Evolutionary conservation across 768 basidiomycete genomes (phyloP), one percentile per base, ranked within the genome.

Genomic region (Mycena belliarum): DNA sequence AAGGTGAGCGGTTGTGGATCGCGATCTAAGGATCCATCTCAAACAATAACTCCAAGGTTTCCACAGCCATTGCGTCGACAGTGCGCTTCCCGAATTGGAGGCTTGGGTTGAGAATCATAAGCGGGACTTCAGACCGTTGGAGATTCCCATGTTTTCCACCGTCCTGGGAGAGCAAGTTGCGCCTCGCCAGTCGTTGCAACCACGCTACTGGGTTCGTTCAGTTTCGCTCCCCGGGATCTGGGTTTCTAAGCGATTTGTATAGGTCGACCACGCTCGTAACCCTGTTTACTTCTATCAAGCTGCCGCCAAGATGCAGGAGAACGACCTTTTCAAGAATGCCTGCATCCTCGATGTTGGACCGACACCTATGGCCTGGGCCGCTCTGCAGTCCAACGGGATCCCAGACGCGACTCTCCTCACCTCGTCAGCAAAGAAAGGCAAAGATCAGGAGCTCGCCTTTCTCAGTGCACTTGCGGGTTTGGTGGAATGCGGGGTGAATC

Each of bases 301-400:
- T 4, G 69, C 68, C 10, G 51, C 64, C 7, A 45, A 61, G 0
- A 68, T 66, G 15, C 47, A 52, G 38, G 43, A 58, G 8, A 59
- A 62, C 41, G 67, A 67, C 26, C 54, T 62, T 2, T 58, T 65
- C 12, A 59, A 63, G 3, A 55, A 67, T 25, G 71, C 69, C 32
- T 65, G 68, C 25, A 66, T 75, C 44, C 54, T 75, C 12, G 73
- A 75, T 53, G 57, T 73, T 33, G 73, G 73, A 1, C 73, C 73
- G 7, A 70, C 73, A 43, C 71, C 72, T 15, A 71, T 69, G 1
- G 63, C 72, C 28, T 72, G 68, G 71, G 65, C 72, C 3, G 67
- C 68, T 32, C 65, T 73, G 66, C 72, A 72, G 43, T 63, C 63
- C 6, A 64, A 66, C 10, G 61, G 64, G 43, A 65, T 69, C 18